A percentile compares a stretch with the other conserved stretches of the same genome.
These are phyloP conservation scores for Pichia rugopelliculosa DNA, from an alignment of 805 yeast genomes.

Conservation along the genomic window DNA sequence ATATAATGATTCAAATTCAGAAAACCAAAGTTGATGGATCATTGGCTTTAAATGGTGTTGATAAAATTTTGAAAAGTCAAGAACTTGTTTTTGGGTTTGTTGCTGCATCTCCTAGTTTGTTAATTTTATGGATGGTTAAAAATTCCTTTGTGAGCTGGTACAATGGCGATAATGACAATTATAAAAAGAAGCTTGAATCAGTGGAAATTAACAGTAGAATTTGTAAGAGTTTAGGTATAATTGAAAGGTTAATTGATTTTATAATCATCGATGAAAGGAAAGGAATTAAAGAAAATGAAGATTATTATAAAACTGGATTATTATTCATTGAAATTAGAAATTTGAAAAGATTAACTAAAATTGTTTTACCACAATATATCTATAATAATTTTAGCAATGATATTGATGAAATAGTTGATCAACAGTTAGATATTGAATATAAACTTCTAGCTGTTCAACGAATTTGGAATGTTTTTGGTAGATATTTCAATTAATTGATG, in stretches of 20 bases:
- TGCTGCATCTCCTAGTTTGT: slow-evolving; percentile 74
- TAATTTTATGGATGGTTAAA: slow-evolving; percentile 45
- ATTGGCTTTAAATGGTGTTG: slow-evolving; percentile 84
- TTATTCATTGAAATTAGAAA: slow-evolving; percentile 59
- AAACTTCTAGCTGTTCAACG: slow-evolving; percentile 46
- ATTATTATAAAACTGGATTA: slow-evolving; percentile 45
- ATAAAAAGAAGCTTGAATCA: neutral
- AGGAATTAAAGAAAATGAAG: neutral
- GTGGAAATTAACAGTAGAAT: slow-evolving; percentile 1
- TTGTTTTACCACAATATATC: slow-evolving; percentile 43
- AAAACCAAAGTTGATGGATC: slow-evolving; percentile 95
- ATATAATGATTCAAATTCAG: slow-evolving; percentile 85
- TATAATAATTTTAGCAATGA: slow-evolving; percentile 55
- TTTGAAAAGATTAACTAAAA: slow-evolving; percentile 42
- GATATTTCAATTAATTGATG: slow-evolving; percentile 11
- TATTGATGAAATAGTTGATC: slow-evolving; percentile 48
- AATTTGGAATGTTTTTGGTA: slow-evolving; percentile 55
- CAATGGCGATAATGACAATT: slow-evolving; percentile 4
- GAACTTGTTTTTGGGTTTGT: slow-evolving; percentile 90
- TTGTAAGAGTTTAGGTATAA: slow-evolving; percentile 9
- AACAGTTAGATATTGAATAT: slow-evolving; percentile 28
- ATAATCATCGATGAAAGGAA: slow-evolving; percentile 5
- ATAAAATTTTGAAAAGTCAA: slow-evolving; percentile 80
- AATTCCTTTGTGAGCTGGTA: slow-evolving; percentile 19
- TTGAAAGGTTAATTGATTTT: slow-evolving; percentile 18